phyloP scores from a whole-genome alignment of 495 filamentous ascomycete genomes.

The Bombardia bombarda region DNA sequence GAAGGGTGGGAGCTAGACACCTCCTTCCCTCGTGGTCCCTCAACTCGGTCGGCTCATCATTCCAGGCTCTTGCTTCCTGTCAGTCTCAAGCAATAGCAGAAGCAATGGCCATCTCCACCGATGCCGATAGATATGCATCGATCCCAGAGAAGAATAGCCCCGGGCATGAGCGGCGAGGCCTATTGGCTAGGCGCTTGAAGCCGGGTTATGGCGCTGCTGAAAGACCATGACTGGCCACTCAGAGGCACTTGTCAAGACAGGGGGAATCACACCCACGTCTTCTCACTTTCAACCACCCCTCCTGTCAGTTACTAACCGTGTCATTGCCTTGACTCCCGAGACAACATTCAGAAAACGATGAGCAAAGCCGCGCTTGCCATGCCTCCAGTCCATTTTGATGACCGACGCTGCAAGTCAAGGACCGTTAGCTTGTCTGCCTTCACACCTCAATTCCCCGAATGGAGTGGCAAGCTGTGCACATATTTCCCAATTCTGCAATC shows the following conservation, averaged over 20 bases:
- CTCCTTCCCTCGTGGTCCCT: background rate
- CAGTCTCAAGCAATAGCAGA: too few species aligned
- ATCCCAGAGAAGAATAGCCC: constrained; percentile 12
- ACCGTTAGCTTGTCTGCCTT: background rate
- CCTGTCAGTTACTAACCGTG: too few species aligned
- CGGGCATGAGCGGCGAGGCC: constrained; percentile 9
- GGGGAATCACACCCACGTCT: background rate
- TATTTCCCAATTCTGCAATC: too few species aligned
- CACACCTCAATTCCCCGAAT: too few species aligned
- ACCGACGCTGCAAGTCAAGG: too few species aligned
- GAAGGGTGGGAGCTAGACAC: background rate
- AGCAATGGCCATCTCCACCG: background rate
- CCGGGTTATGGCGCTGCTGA: constrained; percentile 20
- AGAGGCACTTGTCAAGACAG: background rate
- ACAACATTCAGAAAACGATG: background rate
- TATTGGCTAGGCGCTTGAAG: constrained; percentile 8
- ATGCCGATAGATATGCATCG: constrained; percentile 11
- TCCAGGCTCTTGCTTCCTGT: background rate
- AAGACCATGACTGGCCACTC: constrained; percentile 3
- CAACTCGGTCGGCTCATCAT: background rate
- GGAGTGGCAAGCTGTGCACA: too few species aligned
- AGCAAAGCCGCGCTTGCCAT: background rate
- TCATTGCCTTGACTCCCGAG: background rate
- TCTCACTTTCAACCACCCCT: too few species aligned
- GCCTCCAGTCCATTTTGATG: too few species aligned